phyloP scores from a whole-genome alignment of 2,329 filamentous ascomycete species.

The Colletotrichum lentis region DNA sequence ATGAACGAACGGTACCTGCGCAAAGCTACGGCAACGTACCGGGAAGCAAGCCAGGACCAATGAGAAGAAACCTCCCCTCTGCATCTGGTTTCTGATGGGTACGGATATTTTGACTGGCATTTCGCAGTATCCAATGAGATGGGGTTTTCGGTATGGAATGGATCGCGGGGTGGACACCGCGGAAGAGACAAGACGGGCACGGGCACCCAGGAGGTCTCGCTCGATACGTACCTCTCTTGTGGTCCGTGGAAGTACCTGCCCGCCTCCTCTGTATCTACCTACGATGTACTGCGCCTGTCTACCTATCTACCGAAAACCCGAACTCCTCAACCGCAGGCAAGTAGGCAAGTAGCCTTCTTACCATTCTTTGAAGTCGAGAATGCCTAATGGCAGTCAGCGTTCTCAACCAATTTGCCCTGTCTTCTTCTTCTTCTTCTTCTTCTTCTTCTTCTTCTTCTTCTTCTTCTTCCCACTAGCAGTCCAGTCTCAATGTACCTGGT shows the following conservation, averaged over 20 bases:
- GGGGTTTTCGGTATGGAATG: neutral
- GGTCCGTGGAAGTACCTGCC: too few relatives aligned
- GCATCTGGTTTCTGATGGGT: slow-evolving; percentile 3
- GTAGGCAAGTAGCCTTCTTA: too few relatives aligned
- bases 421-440: neutral
- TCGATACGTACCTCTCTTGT: slow-evolving; percentile 10
- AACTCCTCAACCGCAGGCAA: too few relatives aligned
- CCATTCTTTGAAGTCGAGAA: too few relatives aligned
- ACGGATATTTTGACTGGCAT: slow-evolving; percentile 13
- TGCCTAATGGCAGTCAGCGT: too few relatives aligned
- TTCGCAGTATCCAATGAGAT: slow-evolving; percentile 23
- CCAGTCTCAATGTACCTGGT: neutral
- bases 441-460: neutral
- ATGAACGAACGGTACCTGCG: slow-evolving; percentile 35
- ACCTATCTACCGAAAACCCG: too few relatives aligned
- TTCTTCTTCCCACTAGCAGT: neutral
- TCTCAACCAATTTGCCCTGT: too few relatives aligned
- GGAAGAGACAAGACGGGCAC: slow-evolving; percentile 13
- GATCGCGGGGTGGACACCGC: slow-evolving; percentile 8
- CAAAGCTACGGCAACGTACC: slow-evolving; percentile 25
- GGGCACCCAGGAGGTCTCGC: too few relatives aligned
- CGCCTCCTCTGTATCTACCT: too few relatives aligned
- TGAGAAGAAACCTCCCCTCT: neutral
- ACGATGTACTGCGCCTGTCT: too few relatives aligned
- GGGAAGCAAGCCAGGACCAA: slow-evolving; percentile 7